Conservation (phyloP, 441 rosid species). For the Pelargonium australe region DNA sequence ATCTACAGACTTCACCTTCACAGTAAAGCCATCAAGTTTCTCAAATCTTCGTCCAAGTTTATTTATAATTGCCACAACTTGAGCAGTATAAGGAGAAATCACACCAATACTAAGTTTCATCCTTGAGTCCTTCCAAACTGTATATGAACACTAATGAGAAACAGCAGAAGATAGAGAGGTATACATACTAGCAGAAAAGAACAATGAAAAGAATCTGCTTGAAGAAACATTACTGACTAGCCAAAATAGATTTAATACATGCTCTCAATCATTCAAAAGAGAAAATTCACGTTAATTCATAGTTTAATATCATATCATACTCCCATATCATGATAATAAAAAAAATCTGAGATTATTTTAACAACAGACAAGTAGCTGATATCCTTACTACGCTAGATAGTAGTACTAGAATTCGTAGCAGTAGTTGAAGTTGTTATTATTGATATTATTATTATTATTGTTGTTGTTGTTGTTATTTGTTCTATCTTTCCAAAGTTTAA, state of each 20-base stretch:
- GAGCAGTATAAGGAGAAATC: conserved; percentile 35
- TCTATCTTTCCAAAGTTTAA: too few species aligned
- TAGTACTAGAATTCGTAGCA: too few species aligned
- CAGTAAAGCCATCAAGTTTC: conserved; percentile 18
- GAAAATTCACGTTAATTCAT: neutral
- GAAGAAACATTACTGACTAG: neutral
- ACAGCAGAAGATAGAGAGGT: neutral
- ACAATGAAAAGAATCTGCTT: neutral
- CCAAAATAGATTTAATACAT: neutral
- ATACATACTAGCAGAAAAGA: neutral
- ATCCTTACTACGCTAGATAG: neutral
- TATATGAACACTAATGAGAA: neutral
- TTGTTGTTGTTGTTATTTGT: too few species aligned
- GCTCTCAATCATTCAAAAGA: neutral
- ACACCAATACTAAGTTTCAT: conserved; percentile 31
- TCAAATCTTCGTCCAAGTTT: conserved; percentile 23
- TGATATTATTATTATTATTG: too few species aligned
- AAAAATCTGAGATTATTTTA: neutral
- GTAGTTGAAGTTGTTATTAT: too few species aligned
- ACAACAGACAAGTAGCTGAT: neutral
- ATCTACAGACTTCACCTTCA: conserved; percentile 31
- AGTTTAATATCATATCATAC: neutral
- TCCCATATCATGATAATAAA: neutral
- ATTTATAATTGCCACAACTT: conserved; percentile 28
- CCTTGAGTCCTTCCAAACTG: conserved; percentile 25